Percentiles rank a stretch among this genome's conserved stretches.
Evolutionary conservation across 345 rosid genomes (phyloP).

Genomic region (Turritis glabra): DNA sequence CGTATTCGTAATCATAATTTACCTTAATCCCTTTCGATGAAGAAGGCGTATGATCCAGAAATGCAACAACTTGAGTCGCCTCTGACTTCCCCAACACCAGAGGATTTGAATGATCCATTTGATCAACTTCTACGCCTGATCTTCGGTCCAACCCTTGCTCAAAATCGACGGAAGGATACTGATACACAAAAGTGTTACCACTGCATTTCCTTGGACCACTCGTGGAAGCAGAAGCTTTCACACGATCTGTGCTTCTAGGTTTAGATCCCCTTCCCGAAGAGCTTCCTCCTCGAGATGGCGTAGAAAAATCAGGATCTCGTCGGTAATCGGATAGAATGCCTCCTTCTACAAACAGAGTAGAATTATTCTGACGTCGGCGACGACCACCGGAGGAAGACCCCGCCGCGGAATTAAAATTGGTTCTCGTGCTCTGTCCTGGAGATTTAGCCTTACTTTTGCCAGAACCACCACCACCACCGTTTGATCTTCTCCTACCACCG

Average conservation of each 20-base stretch:
- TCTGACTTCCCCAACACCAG: slow-evolving; percentile 51
- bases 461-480: slow-evolving; percentile 33
- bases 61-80: slow-evolving; percentile 57
- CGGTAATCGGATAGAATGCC: slow-evolving; percentile 74
- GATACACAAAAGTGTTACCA: slow-evolving; percentile 46
- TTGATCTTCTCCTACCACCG: slow-evolving; percentile 52
- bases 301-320: slow-evolving; percentile 35
- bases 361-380: slow-evolving; percentile 35
- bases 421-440: slow-evolving; percentile 38
- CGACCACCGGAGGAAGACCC: slow-evolving; percentile 37
- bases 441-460: slow-evolving; percentile 32
- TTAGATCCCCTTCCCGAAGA: slow-evolving; percentile 33
- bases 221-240: slow-evolving; percentile 49
- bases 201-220: slow-evolving; percentile 38
- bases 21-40: slow-evolving; percentile 36
- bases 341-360: slow-evolving; percentile 68
- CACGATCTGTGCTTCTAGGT: slow-evolving; percentile 43
- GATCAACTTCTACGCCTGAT: slow-evolving; percentile 11
- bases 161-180: slow-evolving; percentile 50
- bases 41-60: slow-evolving; percentile 55
- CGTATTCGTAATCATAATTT: slow-evolving; percentile 54
- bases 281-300: slow-evolving; percentile 49
- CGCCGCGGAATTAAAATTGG: slow-evolving; percentile 31
- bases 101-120: slow-evolving; percentile 39
- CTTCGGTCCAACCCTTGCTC: slow-evolving; percentile 43